A percentile compares a stretch with the other conserved stretches of the same genome.
Evolutionary conservation across 768 basidiomycete species (phyloP).

Genomic region (Suillus cothurnatus): DNA sequence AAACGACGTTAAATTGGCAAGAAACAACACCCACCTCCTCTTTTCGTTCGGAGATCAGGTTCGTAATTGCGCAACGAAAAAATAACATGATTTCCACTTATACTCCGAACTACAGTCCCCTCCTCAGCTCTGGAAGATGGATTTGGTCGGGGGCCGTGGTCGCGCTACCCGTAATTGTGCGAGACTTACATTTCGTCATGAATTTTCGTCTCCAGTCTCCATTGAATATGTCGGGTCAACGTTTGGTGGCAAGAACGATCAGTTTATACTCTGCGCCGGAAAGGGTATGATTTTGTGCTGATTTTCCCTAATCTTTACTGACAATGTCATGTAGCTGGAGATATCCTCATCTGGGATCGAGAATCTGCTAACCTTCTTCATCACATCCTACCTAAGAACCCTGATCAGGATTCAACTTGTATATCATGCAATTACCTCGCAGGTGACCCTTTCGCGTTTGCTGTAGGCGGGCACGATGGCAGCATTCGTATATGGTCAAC

Average conservation of each 20-base stretch:
- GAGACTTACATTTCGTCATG: slow-evolving; percentile 54
- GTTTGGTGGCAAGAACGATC: slow-evolving; percentile 79
- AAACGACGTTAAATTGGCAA: slow-evolving; percentile 50
- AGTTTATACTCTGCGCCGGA: slow-evolving; percentile 75
- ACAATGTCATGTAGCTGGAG: slow-evolving; percentile 54
- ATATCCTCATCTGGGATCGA: slow-evolving; percentile 86
- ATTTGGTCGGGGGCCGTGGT: slow-evolving; percentile 54
- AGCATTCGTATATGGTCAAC: slow-evolving; percentile 74
- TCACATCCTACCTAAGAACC: slow-evolving; percentile 61
- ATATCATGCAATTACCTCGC: slow-evolving; percentile 77
- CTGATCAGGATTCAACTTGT: slow-evolving; percentile 71
- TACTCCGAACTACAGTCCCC: slow-evolving; percentile 48
- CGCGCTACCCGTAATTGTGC: slow-evolving; percentile 36
- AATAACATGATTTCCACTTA: not conserved
- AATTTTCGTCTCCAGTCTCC: slow-evolving; percentile 66
- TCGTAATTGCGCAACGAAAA: not conserved
- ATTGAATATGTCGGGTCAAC: slow-evolving; percentile 85
- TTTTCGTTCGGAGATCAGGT: slow-evolving; percentile 30
- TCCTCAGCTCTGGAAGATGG: slow-evolving; percentile 77
- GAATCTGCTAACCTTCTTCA: slow-evolving; percentile 76
- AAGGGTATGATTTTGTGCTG: slow-evolving; percentile 50
- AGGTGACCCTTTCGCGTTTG: slow-evolving; percentile 53
- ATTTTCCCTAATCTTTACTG: slow-evolving; percentile 1
- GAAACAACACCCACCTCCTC: slow-evolving; percentile 44
- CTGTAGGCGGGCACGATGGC: slow-evolving; percentile 78